These are phyloP conservation scores for Microsporum audouinii DNA, from an alignment of 2,329 filamentous ascomycete genomes.

Conservation along the genomic window DNA sequence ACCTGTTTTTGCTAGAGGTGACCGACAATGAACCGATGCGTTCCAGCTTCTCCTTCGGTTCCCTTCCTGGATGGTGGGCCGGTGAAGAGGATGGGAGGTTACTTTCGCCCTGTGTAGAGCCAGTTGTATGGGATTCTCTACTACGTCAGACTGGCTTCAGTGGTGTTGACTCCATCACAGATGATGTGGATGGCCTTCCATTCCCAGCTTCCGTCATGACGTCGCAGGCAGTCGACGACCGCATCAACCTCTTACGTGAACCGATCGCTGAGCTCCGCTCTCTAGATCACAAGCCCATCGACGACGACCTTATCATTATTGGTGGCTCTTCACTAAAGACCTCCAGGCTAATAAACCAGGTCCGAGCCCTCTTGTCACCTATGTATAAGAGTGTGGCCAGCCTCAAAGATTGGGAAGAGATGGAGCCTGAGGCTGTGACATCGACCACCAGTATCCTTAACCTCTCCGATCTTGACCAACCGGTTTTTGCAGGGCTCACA, in stretches of 20 bases:
- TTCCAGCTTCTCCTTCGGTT: slow-evolving; percentile 22
- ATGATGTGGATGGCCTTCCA: background rate
- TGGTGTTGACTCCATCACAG: slow-evolving; percentile 9
- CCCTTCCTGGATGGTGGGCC: slow-evolving; percentile 22
- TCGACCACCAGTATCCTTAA: background rate
- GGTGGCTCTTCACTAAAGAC: background rate
- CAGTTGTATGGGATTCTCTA: slow-evolving; percentile 6
- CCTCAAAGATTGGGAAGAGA: background rate
- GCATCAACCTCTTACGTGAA: background rate
- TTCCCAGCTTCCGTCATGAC: background rate
- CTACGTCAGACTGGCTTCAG: slow-evolving; percentile 9
- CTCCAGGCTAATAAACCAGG: background rate
- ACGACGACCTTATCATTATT: background rate
- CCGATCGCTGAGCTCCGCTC: background rate
- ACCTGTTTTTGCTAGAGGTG: slow-evolving; percentile 36
- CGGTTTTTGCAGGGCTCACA: background rate
- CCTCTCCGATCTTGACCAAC: background rate
- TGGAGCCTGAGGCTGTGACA: background rate
- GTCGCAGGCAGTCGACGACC: background rate
- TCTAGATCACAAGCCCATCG: background rate
- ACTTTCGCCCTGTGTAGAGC: background rate
- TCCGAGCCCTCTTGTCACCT: background rate
- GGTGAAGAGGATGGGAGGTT: slow-evolving; percentile 8
- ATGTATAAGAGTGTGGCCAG: background rate
- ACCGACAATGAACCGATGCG: slow-evolving; percentile 18